Evolutionary conservation across 805 yeast genomes (phyloP), one percentile per base, ranked within the genome.

Genomic region (Ogataea philodendri): DNA sequence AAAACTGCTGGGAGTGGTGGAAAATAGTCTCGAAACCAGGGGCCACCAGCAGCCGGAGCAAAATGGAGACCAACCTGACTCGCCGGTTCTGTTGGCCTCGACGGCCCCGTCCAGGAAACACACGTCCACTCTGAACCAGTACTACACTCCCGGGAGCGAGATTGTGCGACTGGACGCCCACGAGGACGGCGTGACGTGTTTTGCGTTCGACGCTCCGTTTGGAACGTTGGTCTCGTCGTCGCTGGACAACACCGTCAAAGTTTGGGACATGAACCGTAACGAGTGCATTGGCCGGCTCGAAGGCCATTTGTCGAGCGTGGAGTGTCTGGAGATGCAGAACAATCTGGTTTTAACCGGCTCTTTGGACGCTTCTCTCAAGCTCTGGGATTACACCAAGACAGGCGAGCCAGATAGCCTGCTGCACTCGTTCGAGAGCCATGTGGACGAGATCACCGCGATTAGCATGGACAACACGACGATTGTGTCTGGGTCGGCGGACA

Each of bases 161-260:
- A 78, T 83, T 18, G 57, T 65, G 22, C 55, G 66, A 10, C 61
- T 80, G 27, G 53, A 65, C 10, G 78, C 78, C 1, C 85, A 80
- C 49, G 66, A 65, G 4, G 75, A 69, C 27, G 45, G 73, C 3
- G 64, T 84, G 15, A 69, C 76, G 1, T 67, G 77, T 21, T 54
- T 83, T 40, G 88, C 79, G 45, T 82, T 83, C 54, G 87, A 82
- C 52, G 65, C 72, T 15, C 90, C 90, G 9, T 83, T 79, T 58
- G 89, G 88, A 2, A 77, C 78, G 1, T 49, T 86, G 57, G 89
- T 87, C 2, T 74, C 89, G 10, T 86, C 95, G 0, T 76, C 87
- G 9, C 62, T 77, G 48, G 95, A 87, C 55, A 84, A 81, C 54
- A 75, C 83, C 0, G 81, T 87, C 3, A 71, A 81, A 45, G 83